A percentile compares a stretch with the other conserved stretches of the same genome.
Evolutionary conservation across 2,329 filamentous ascomycete genomes (phyloP).

Genomic region (Hansfordia pulvinata): DNA sequence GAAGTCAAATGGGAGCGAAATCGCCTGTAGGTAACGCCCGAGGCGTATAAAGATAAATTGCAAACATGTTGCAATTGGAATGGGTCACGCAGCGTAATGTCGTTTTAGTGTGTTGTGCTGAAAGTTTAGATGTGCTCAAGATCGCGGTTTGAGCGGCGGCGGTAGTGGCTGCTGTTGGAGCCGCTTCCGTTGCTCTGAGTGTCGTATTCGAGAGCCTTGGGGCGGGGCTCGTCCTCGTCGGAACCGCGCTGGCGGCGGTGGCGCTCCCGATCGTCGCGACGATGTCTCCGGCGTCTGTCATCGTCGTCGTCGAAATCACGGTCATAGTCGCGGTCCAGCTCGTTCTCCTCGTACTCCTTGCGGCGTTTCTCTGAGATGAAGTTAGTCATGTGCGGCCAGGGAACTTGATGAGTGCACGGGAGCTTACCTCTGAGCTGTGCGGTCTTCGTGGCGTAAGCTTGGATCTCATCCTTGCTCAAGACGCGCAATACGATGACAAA

Average conservation of each 20-base stretch:
- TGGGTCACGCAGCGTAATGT: too few relatives aligned
- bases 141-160: conserved; percentile 8
- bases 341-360: conserved; percentile 25
- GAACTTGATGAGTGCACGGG: conserved; percentile 9
- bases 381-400: conserved; percentile 14
- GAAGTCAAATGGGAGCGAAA: too few relatives aligned
- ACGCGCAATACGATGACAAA: conserved; percentile 89
- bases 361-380: conserved; percentile 18
- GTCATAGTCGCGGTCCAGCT: conserved; percentile 7
- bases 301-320: conserved; percentile 10
- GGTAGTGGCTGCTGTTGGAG: conserved; percentile 8
- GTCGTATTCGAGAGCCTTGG: conserved; percentile 14
- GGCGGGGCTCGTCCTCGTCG: conserved; percentile 10
- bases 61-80: too few relatives aligned
- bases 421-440: conserved; percentile 63
- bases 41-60: too few relatives aligned
- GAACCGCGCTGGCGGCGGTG: conserved; percentile 14
- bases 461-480: conserved; percentile 77
- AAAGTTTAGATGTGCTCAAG: too few relatives aligned
- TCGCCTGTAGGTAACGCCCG: too few relatives aligned
- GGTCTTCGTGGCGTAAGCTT: conserved; percentile 72
- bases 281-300: conserved; percentile 5
- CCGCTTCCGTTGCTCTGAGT: too few relatives aligned
- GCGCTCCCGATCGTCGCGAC: conserved; percentile 5
- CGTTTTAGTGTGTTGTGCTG: too few relatives aligned